Evolutionary conservation across 2,329 filamentous ascomycete species (phyloP).

Genomic region (Tolypocladium guangdongense): DNA sequence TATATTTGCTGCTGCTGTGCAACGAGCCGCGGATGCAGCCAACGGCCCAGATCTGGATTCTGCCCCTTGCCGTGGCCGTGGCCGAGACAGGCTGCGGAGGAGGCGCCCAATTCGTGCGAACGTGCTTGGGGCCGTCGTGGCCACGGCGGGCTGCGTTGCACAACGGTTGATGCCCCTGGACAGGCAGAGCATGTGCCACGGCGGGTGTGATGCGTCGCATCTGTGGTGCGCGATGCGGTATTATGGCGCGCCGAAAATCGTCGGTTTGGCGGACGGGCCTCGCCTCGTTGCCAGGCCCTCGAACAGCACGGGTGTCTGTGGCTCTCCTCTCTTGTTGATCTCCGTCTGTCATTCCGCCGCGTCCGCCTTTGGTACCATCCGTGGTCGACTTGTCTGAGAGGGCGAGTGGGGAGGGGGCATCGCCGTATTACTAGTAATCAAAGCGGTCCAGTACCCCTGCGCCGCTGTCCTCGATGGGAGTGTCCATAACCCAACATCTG

Average conservation of each 20-base stretch:
- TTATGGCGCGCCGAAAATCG: neutral
- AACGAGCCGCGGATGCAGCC: neutral
- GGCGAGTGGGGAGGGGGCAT: neutral
- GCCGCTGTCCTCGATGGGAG: neutral
- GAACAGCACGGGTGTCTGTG: neutral
- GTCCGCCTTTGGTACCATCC: neutral
- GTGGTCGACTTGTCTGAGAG: neutral
- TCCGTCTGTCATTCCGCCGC: too few species aligned
- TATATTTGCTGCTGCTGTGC: neutral
- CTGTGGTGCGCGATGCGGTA: neutral
- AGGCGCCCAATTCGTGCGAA: neutral
- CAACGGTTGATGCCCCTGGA: neutral
- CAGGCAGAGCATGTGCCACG: neutral
- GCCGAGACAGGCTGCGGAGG: neutral
- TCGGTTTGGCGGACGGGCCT: neutral
- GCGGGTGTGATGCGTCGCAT: neutral
- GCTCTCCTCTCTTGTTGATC: neutral
- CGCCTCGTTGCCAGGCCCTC: too few species aligned
- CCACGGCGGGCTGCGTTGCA: neutral
- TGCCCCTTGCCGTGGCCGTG: neutral
- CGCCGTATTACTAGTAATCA: neutral
- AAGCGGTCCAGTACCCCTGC: neutral
- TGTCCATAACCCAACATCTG: neutral
- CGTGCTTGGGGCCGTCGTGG: neutral
- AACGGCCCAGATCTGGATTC: neutral